Base-by-base conservation (phyloP, 768 basidiomycete species). In the Suillus subaureus region DNA sequence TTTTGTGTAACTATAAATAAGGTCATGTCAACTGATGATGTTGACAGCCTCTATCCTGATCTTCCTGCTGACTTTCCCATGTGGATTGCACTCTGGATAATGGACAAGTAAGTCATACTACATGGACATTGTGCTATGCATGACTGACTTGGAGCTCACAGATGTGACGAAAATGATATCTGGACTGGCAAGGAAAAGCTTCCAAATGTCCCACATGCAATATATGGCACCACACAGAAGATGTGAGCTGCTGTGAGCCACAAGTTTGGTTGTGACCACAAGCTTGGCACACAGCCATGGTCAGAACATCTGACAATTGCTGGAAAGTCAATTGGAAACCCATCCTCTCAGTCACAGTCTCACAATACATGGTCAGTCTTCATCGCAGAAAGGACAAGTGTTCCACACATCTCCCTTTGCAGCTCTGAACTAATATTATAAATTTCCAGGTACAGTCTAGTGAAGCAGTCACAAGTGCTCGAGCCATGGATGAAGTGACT, bases 351-450 rank as follows among this genome's bases (percentile, higher is more conserved):
- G 66, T 70, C 12, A 21, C 51, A 0, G 71, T 79, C 0, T 74
- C 75, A 1, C 65, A 65, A 0, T 79, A 77, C 39, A 78, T 79
- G 76, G 31, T 75, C 0, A 75, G 71, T 63, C 62, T 77, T 11
- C 43, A 66, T 5, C 66, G 64, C 4, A 51, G 67, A 23, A 76
- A 78, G 69, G 77, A n/a, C 76, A 47, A 47, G 18, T 33, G 35
- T 11, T 35, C 35, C 9, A 8, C 9, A 35, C 35, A 35, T 35
- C 9, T 35, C 35, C 35, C 35, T 0, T 35, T 8, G 9, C 35
- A 35, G 9, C 35, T 11, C 6, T 35, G 35, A 35, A n/a, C 35
- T 35, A 11, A 35, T 8, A 35, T 35, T 35, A 35, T 35, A n/a
- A n/a, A n/a, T 35, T 35, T 5, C 9, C 9, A 35, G 35, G 40